Evolutionary conservation across 2,329 filamentous ascomycete genomes (phyloP).

Genomic region (Teratosphaeria pseudoeucalypti): DNA sequence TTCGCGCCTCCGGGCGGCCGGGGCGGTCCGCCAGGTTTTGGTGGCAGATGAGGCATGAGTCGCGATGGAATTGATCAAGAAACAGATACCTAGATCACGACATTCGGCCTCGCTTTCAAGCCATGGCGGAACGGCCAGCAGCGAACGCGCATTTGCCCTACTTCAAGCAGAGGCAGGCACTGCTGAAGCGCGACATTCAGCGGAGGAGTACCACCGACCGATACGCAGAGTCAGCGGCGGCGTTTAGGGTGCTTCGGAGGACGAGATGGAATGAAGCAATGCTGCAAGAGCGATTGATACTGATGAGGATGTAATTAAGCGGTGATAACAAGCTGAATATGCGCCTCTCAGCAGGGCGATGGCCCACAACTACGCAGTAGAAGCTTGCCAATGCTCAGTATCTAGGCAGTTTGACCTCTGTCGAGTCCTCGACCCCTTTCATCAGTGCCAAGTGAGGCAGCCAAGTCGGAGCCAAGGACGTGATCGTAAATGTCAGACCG

Average conservation of each 20-base stretch:
- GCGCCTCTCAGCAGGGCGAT: background rate
- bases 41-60: conserved; percentile 14
- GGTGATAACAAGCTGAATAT: background rate
- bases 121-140: background rate
- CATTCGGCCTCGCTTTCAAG: background rate
- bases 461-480: background rate
- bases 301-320: background rate
- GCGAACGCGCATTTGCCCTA: background rate
- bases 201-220: background rate
- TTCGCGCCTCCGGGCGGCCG: conserved; percentile 56
- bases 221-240: conserved; percentile 6
- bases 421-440: background rate
- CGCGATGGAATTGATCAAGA: background rate
- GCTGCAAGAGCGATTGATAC: background rate
- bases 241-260: conserved; percentile 2
- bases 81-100: background rate
- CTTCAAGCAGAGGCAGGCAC: background rate
- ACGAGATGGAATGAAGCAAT: background rate
- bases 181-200: background rate
- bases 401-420: background rate
- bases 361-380: background rate
- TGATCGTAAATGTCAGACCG: background rate
- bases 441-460: background rate
- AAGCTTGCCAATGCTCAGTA: background rate
- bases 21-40: conserved; percentile 21